These are phyloP conservation scores for Diaporthe eres DNA, from an alignment of 2,329 filamentous ascomycete genomes.

Conservation along the genomic window DNA sequence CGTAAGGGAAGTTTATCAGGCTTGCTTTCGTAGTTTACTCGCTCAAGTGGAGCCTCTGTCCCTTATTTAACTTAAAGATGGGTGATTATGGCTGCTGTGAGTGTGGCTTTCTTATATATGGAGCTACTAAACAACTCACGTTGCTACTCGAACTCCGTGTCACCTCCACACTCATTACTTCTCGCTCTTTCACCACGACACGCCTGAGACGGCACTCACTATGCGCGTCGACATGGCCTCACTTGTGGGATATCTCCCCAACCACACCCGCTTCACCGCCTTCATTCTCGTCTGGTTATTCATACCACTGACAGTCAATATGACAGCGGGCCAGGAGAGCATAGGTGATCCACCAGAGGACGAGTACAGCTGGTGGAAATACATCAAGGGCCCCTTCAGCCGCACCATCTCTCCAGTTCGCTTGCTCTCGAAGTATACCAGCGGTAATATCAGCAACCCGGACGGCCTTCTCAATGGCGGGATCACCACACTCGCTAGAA, in stretches of 20 bases:
- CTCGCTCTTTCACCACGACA: neutral
- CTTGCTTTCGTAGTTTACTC: neutral
- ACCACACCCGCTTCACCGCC: neutral
- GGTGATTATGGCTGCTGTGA: conserved; percentile 30
- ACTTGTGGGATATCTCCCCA: no score
- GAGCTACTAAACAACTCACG: neutral
- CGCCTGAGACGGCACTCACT: neutral
- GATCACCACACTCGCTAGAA: conserved; percentile 52
- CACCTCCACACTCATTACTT: neutral
- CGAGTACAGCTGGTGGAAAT: conserved; percentile 39
- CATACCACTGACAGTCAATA: neutral
- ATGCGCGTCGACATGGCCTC: conserved; percentile 12
- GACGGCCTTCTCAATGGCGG: conserved; percentile 50
- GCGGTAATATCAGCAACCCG: conserved; percentile 56
- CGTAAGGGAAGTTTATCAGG: neutral
- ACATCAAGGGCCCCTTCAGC: conserved; percentile 39
- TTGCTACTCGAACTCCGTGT: neutral
- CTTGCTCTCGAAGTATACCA: conserved; percentile 46
- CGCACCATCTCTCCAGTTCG: conserved; percentile 31
- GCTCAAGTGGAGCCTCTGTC: neutral
- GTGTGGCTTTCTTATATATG: neutral
- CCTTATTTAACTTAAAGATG: conserved; percentile 10
- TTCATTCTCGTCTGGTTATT: neutral
- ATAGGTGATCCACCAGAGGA: neutral
- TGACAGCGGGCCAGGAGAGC: conserved; percentile 3